Evolutionary conservation across 257 asterid species (phyloP).

Genomic region (Solanum bukasovii): DNA sequence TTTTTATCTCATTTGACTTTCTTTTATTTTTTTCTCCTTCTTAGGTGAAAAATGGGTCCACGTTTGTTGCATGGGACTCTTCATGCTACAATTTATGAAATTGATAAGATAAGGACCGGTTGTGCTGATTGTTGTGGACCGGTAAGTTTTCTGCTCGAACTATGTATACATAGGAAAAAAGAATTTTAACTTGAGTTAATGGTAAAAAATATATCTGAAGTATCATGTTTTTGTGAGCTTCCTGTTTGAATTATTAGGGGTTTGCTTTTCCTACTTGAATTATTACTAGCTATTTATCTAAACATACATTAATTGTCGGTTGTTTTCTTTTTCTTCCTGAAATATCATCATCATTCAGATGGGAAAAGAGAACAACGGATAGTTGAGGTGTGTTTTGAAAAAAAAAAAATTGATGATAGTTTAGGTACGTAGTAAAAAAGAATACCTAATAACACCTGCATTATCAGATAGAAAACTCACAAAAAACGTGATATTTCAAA

Average conservation of each 20-base stretch:
- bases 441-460: neutral
- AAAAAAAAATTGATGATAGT: neutral
- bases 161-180: neutral
- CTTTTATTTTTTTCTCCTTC: neutral
- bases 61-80: constrained; percentile 74
- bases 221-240: too few species aligned
- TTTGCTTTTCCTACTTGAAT: neutral
- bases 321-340: too few species aligned
- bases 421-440: too few species aligned
- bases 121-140: constrained; percentile 32
- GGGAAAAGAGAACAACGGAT: neutral
- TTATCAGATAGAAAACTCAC: neutral
- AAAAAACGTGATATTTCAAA: too few species aligned
- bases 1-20: neutral
- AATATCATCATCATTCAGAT: neutral
- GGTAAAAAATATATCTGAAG: accelerated
- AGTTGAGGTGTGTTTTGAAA: neutral
- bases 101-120: constrained; percentile 37
- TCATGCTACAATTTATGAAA: constrained; percentile 47
- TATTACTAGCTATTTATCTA: neutral
- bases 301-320: neutral
- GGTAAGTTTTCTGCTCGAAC: constrained; percentile 14
- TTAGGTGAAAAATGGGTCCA: constrained; percentile 26
- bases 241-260: accelerated
- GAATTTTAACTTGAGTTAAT: neutral